Base-by-base conservation (phyloP, 2,329 filamentous ascomycete species). In the Trichoderma asperellum region DNA sequence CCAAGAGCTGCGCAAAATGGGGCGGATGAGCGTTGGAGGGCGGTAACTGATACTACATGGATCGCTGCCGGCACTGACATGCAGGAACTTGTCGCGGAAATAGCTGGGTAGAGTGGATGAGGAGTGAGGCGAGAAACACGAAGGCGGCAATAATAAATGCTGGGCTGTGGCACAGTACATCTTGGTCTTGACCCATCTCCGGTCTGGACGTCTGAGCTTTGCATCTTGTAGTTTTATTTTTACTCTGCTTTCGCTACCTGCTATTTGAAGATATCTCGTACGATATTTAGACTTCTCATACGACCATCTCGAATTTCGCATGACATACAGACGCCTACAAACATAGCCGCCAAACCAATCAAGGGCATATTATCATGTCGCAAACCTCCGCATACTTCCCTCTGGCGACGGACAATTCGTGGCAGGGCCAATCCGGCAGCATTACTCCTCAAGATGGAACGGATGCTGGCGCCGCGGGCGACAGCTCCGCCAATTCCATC, bases 401-500 rank as follows among this genome's bases (percentile, higher is more conserved):
- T 52, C 64, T 67, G 69, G 79, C 82, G 29, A 83, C 65, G 40
- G 57, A 61, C 34, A 29, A 68, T 47, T 61, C 59, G 18, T 70
- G 83, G 68, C 76, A 78, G 10, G 79, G 77, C 49, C 73, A 76
- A 59, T 75, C 76, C 35, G 76, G 78, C 32, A 76, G 78, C 77
- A 37, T 75, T 79, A 32, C 79, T 32, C 73, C 75, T 35, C 77
- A 77, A 21, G 79, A 83, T 66, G 85, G 87, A 70, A 83, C 81
- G 71, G 86, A 86, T 40, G 86, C 84, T 18, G 92, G 92, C 29
- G 91, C 92, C 18, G 86, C 87, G 47, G 92, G 92, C 21, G 79
- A 84, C 18, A 87, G 85, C 71, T 83, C 84, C 27, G 86, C 87
- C 6, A 77, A 76, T 71, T 87, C 85, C 18, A 85, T 91, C 73